Percentiles rank a stretch among this genome's conserved stretches.
These are phyloP conservation scores for Pisolithus marmoratus DNA, from an alignment of 768 basidiomycete genomes.

Conservation along the genomic window DNA sequence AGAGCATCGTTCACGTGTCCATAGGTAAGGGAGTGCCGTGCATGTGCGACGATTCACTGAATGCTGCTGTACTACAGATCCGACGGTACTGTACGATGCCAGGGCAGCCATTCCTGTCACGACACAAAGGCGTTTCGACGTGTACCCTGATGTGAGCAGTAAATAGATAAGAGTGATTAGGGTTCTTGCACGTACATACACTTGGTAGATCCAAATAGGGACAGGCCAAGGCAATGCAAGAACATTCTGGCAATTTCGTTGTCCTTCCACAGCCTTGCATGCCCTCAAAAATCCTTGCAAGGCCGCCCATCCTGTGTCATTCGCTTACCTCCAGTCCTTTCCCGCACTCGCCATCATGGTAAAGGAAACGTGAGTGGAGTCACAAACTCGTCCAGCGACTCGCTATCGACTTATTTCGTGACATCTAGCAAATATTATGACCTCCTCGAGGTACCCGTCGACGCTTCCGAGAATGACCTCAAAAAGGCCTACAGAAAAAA, in stretches of 20 bases:
- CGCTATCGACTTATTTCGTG: background rate
- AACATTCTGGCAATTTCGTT: constrained; percentile 32
- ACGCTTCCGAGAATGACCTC: constrained; percentile 77
- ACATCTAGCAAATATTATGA: constrained; percentile 85
- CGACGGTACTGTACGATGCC: constrained; percentile 56
- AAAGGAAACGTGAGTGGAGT: constrained; percentile 50
- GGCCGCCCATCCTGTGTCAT: constrained; percentile 14
- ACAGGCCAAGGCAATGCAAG: constrained; percentile 2
- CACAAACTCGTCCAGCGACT: background rate
- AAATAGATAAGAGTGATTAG: background rate
- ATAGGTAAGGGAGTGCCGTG: constrained; percentile 56
- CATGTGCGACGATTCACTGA: background rate
- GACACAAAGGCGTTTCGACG: constrained; percentile 85
- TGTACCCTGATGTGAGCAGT: constrained; percentile 71
- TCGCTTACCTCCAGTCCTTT: constrained; percentile 6
- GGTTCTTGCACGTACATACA: background rate
- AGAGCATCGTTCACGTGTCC: constrained; percentile 72
- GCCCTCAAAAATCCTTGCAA: constrained; percentile 15
- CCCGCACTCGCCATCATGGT: constrained; percentile 42
- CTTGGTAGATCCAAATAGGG: constrained; percentile 17
- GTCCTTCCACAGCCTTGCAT: constrained; percentile 33
- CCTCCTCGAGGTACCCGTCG: constrained; percentile 77
- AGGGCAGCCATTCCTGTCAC: constrained; percentile 90
- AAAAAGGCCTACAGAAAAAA: constrained; percentile 97
- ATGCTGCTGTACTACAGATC: constrained; percentile 42